Evolutionary conservation across 148 eudicot species (phyloP).

Genomic region (Chenopodium album): DNA sequence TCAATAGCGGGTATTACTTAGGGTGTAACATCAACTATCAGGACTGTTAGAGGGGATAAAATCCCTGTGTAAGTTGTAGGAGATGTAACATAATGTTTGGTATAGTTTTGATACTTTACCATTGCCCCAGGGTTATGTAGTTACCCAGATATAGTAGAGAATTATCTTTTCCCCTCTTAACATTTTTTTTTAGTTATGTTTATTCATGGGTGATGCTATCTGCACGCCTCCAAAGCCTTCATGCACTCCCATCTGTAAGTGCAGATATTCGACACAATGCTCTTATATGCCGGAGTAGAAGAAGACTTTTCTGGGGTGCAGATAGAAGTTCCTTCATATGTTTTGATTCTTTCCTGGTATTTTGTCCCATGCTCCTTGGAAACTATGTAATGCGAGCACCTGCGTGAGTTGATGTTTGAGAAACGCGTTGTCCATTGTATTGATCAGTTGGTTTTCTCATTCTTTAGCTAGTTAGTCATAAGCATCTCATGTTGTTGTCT

Average conservation of each 20-base stretch:
- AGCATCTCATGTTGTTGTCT: neutral
- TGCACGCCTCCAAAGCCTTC: constrained; percentile 9
- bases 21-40: constrained; percentile 28
- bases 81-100: constrained; percentile 34
- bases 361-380: neutral
- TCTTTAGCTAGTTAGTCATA: neutral
- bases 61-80: constrained; percentile 39
- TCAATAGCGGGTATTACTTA: constrained; percentile 18
- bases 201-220: constrained; percentile 1
- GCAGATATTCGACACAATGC: neutral
- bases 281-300: neutral
- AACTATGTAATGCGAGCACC: constrained; percentile 9
- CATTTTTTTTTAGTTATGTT: neutral
- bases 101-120: constrained; percentile 15
- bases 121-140: constrained; percentile 7
- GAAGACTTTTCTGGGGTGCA: constrained; percentile 8
- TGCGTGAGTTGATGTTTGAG: constrained; percentile 4
- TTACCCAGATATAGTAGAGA: constrained; percentile 16
- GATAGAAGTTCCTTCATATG: constrained; percentile 10
- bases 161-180: neutral
- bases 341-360: constrained; percentile 20
- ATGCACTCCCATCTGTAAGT: neutral
- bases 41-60: constrained; percentile 15
- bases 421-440: neutral
- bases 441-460: neutral